A percentile compares a stretch with the other conserved stretches of the same genome.
These are phyloP conservation scores for Penicillium sp. DNA, from an alignment of 2,329 filamentous ascomycete species.

Conservation along the genomic window DNA sequence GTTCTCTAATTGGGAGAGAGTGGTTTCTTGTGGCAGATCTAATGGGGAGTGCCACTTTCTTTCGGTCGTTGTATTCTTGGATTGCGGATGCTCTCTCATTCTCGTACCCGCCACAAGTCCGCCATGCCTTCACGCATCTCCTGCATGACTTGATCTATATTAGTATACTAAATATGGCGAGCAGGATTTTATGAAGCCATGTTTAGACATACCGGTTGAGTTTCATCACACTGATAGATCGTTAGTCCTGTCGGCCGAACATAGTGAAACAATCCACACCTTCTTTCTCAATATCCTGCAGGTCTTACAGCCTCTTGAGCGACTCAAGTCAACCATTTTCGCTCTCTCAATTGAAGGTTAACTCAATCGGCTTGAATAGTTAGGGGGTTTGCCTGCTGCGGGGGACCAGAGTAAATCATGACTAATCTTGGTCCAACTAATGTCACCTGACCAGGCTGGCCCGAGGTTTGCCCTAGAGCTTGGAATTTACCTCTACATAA, in stretches of 20 bases:
- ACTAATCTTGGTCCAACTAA: too few species aligned
- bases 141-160: background rate
- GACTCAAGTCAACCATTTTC: background rate
- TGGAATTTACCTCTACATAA: background rate
- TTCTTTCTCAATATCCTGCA: background rate
- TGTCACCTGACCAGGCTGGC: background rate
- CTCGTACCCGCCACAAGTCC: background rate
- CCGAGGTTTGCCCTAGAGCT: background rate
- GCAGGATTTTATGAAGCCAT: background rate
- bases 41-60: background rate
- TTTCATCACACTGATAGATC: background rate
- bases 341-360: background rate
- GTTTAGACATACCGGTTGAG: background rate
- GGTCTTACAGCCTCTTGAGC: background rate
- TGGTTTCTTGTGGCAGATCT: background rate
- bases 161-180: background rate
- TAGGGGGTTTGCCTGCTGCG: background rate
- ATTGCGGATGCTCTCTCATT: background rate
- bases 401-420: too few species aligned
- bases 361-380: background rate
- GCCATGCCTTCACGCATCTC: background rate
- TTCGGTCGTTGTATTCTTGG: background rate
- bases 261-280: background rate
- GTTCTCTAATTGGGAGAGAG: background rate
- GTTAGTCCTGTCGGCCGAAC: background rate